Evolutionary conservation across 306 rosid genomes (phyloP).

Genomic region (Phaseolus lunatus): DNA sequence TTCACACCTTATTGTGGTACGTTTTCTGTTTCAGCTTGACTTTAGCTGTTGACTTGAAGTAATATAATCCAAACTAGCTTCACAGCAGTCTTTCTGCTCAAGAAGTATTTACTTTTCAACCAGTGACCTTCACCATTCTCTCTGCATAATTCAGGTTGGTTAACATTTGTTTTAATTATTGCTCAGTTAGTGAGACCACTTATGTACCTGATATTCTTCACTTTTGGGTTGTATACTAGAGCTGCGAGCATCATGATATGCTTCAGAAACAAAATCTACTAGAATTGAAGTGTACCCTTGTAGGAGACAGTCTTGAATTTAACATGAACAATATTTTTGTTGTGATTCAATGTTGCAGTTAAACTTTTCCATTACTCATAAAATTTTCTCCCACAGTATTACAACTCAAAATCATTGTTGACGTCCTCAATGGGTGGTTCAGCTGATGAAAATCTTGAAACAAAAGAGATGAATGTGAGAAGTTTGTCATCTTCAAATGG

Average conservation of each 20-base stretch:
- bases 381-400: slow-evolving; percentile 8
- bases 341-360: slow-evolving; percentile 13
- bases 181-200: not conserved
- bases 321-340: slow-evolving; percentile 15
- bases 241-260: slow-evolving; percentile 15
- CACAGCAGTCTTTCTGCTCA: slow-evolving; percentile 40
- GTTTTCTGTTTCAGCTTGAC: slow-evolving; percentile 54
- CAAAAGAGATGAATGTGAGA: slow-evolving; percentile 61
- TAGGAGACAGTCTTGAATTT: slow-evolving; percentile 28
- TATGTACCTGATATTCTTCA: not conserved
- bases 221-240: slow-evolving; percentile 5
- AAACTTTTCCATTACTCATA: slow-evolving; percentile 2
- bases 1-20: slow-evolving; percentile 44
- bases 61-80: slow-evolving; percentile 52
- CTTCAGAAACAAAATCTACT: not conserved
- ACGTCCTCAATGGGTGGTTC: slow-evolving; percentile 58
- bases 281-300: not conserved
- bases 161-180: slow-evolving; percentile 34
- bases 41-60: slow-evolving; percentile 60
- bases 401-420: slow-evolving; percentile 46
- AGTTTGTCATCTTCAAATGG: slow-evolving; percentile 59
- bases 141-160: slow-evolving; percentile 50
- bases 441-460: slow-evolving; percentile 52
- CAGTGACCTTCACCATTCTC: slow-evolving; percentile 19
- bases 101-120: slow-evolving; percentile 37